These are phyloP conservation scores for Chytriomyces hyalinus DNA, from an alignment of 192 early-diverging fungal genomes.

Conservation along the genomic window DNA sequence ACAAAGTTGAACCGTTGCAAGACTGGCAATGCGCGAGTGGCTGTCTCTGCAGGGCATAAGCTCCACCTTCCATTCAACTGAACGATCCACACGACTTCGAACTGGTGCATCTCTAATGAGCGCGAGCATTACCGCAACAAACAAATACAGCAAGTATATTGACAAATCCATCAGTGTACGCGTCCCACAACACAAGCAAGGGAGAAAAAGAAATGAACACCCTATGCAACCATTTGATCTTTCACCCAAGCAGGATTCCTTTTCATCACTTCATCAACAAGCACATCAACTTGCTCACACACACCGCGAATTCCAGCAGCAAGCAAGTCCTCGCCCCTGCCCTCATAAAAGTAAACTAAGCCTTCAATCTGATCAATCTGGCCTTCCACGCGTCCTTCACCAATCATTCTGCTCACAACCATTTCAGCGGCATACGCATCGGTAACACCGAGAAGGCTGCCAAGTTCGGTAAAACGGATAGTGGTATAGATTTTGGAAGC, in stretches of 20 bases:
- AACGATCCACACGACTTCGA: too few relatives aligned
- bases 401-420: conserved; percentile 87
- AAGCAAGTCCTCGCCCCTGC: conserved; percentile 41
- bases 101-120: too few relatives aligned
- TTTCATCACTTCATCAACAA: conserved; percentile 42
- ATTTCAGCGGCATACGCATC: conserved; percentile 79
- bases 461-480: conserved; percentile 88
- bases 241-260: conserved; percentile 20
- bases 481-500: conserved; percentile 91
- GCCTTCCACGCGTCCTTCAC: conserved; percentile 84
- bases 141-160: too few relatives aligned
- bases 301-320: conserved; percentile 53
- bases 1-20: too few relatives aligned
- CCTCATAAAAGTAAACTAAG: conserved; percentile 73
- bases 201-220: too few relatives aligned
- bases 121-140: too few relatives aligned
- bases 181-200: too few relatives aligned
- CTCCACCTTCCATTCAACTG: too few relatives aligned
- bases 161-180: too few relatives aligned
- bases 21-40: too few relatives aligned
- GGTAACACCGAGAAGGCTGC: conserved; percentile 73
- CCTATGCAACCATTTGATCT: neutral
- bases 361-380: conserved; percentile 91
- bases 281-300: conserved; percentile 57
- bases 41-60: too few relatives aligned